Evolutionary conservation across 2,329 filamentous ascomycete species (phyloP).

Genomic region (Cryoendolithus antarcticus): DNA sequence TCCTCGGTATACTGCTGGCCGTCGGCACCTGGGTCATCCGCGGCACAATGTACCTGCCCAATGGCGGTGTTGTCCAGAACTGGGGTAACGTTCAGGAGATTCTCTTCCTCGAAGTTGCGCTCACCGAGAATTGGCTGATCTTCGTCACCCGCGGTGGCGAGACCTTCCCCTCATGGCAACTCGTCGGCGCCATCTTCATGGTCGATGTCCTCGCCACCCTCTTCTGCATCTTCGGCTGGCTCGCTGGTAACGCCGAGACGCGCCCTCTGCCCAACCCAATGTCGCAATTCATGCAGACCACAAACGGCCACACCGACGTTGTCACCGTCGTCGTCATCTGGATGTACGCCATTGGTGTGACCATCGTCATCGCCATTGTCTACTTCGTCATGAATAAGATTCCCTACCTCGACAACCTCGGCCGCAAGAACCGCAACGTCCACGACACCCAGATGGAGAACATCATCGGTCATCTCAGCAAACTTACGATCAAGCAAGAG

Average conservation of each 20-base stretch:
- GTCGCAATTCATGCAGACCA: slow-evolving; percentile 22
- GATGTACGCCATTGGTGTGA: slow-evolving; percentile 54
- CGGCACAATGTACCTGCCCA: slow-evolving; percentile 54
- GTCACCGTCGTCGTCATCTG: slow-evolving; percentile 55
- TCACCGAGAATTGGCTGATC: slow-evolving; percentile 44
- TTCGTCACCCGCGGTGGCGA: slow-evolving; percentile 48
- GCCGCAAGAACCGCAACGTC: slow-evolving; percentile 48
- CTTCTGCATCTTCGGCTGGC: slow-evolving; percentile 65
- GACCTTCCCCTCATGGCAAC: slow-evolving; percentile 64
- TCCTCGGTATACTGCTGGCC: slow-evolving; percentile 57
- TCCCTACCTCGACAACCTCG: slow-evolving; percentile 47
- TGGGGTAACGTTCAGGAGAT: slow-evolving; percentile 64
- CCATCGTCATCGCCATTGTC: slow-evolving; percentile 52
- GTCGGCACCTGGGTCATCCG: slow-evolving; percentile 62
- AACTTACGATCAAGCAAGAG: slow-evolving; percentile 50
- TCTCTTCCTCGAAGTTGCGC: slow-evolving; percentile 40
- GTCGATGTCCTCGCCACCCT: slow-evolving; percentile 62
- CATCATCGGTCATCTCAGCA: slow-evolving; percentile 51
- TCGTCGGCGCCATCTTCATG: slow-evolving; percentile 56
- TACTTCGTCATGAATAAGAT: slow-evolving; percentile 52
- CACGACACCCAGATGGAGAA: slow-evolving; percentile 56
- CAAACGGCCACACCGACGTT: slow-evolving; percentile 43
- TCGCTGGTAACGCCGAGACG: slow-evolving; percentile 41
- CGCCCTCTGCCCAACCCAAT: slow-evolving; percentile 30
- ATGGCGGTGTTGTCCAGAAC: slow-evolving; percentile 63